Base-by-base conservation (phyloP, 2,329 filamentous ascomycete species). In the Aotearoamyces nothofagi region DNA sequence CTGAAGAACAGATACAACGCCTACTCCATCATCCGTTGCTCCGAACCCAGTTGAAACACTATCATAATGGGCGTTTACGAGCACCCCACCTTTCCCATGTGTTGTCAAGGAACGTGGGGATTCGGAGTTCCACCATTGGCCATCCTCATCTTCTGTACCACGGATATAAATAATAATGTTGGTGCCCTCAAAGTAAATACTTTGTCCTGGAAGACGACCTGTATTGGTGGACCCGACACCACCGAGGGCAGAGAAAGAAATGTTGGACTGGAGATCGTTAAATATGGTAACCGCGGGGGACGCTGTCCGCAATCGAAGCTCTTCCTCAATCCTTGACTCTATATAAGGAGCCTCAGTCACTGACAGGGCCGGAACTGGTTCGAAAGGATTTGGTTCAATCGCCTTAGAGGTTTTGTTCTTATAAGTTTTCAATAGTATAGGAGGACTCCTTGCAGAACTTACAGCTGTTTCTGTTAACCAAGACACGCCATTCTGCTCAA, bases 91-190 rank as follows among this genome's bases (percentile, higher is more conserved):
- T 35, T 70, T 69, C 6, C 66, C 64, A 36, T 63, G 61, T 13
- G 61, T 60, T 37, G 57, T 57, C 32, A 56, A 53, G 23, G 51
- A 52, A 20, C 54, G 52, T 19, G 31, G 16, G 23, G 45, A 42
- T 20, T 40, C 47, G 24, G 49, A 51, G 17, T 63, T 61, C 80
- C 78, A 92, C 78, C 81, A 92, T 24, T 70, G 62, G 6, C 74
- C 73, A 16, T 66, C 58, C 15, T 76, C 69, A 39, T 87, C 82
- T 29, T 84, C 69, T 20, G 64, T 70, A 17, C 90, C 90, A 25
- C 81, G 76, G 33, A 98, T 79, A 45, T 94, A 93, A 20, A 93
- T 75, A 37, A 94, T 76, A 39, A 94, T 74, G 45, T 96, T 98
- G 37, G 72, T 87, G 17, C 83, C 81, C 54, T 96, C 86, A 43